Conservation (phyloP, 371 early-diverging fungal species). For the Haplosporangium sp. region DNA sequence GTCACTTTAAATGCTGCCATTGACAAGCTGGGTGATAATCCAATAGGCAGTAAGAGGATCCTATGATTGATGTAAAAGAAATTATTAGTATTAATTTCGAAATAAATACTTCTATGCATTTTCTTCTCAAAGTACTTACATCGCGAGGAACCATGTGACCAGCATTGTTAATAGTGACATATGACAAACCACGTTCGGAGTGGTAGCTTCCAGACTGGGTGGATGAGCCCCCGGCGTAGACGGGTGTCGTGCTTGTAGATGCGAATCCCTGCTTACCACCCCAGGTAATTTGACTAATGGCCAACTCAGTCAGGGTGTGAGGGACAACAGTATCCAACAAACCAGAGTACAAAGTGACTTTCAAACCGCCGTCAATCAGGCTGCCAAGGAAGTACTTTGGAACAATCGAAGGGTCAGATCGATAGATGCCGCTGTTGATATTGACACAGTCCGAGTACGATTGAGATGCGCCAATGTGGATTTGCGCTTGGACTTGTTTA, state of each 20-base stretch:
- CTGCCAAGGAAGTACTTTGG: conserved; percentile 1
- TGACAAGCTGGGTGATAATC: too few species aligned
- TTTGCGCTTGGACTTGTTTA: background rate
- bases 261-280: background rate
- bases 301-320: background rate
- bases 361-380: conserved; percentile 1
- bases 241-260: background rate
- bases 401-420: background rate
- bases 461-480: background rate
- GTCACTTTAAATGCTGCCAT: too few species aligned
- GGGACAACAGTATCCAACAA: conserved; percentile 1
- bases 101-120: too few species aligned
- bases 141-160: conserved; percentile 3
- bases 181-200: conserved; percentile 3
- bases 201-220: conserved; percentile 1
- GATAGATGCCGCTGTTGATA: background rate
- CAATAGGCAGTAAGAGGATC: too few species aligned
- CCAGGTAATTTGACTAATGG: background rate
- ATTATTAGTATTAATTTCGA: too few species aligned
- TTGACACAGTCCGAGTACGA: conserved; percentile 1
- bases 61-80: too few species aligned
- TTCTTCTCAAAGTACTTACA: background rate
- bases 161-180: background rate
- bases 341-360: conserved; percentile 3
- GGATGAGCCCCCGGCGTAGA: background rate